These are phyloP conservation scores for Saturnispora besseyi DNA, from an alignment of 805 yeast species.

Conservation along the genomic window DNA sequence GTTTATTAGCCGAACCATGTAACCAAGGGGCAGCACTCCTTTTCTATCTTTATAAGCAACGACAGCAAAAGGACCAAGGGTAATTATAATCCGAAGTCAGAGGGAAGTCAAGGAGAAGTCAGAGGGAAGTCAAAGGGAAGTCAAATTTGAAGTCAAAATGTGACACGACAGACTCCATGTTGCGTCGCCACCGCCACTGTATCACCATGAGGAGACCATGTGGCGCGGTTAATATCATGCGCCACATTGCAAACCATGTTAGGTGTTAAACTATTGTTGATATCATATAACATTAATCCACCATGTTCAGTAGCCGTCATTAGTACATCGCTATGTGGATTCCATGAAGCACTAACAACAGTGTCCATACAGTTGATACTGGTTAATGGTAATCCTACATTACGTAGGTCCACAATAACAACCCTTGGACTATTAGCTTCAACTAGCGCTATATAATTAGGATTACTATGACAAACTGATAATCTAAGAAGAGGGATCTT, in stretches of 20 bases:
- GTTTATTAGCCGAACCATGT: background rate
- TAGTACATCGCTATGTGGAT: conserved; percentile 59
- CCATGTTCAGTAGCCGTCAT: conserved; percentile 65
- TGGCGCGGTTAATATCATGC: conserved; percentile 1
- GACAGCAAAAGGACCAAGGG: background rate
- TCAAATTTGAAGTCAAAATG: background rate
- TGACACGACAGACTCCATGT: conserved; percentile 5
- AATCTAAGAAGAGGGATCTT: conserved; percentile 57
- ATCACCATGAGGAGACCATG: conserved; percentile 5
- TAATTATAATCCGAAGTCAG: background rate
- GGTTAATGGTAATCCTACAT: conserved; percentile 70
- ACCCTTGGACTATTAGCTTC: conserved; percentile 61
- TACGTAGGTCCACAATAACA: conserved; percentile 71
- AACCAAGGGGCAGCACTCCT: background rate
- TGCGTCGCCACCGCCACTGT: conserved; percentile 3
- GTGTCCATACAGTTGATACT: background rate
- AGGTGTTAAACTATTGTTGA: conserved; percentile 16
- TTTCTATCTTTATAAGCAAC: background rate
- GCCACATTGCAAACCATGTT: conserved; percentile 1
- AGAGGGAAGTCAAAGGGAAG: background rate
- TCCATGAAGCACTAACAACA: conserved; percentile 45
- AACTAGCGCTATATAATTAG: conserved; percentile 75
- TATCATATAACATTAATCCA: conserved; percentile 64
- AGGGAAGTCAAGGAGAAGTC: background rate
- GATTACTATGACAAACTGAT: conserved; percentile 70